Evolutionary conservation across 345 rosid genomes (phyloP), one percentile per base, ranked within the genome.

Genomic region (Aquilaria malaccensis): DNA sequence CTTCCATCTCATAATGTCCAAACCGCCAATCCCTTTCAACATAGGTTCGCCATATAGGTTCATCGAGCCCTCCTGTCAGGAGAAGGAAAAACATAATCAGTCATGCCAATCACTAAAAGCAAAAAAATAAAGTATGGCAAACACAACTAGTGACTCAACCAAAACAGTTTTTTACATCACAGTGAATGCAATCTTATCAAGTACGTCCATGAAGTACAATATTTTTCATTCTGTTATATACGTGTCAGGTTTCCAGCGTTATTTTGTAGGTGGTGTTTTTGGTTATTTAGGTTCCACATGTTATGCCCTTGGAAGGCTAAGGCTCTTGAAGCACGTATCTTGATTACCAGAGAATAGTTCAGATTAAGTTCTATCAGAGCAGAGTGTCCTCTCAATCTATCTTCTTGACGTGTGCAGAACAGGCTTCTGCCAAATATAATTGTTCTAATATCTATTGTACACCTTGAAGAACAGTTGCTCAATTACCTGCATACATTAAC

Each of bases 1-100:
- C 95, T 62, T 92, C 98, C 91, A 92, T 76, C 77, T 87, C 83
- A 67, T 92, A 92, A 74, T 86, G 96, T 67, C 98, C 98, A 74
- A 92, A 92, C 52, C 93, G 85, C 98, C 98, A 92, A 67, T 92
- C 96, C 55, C 95, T 78, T 29, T 70, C 77, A 51, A 89, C 62
- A 30, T 58, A 76, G 12, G 79, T 80, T 22, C 93, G 79, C 61
- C 76, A 67, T 6, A 70, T 73, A 15, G 96, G 95, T 71, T 82
- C 73, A 67, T 92, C 98, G 30, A 92, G 89, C 48, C 98, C 98
- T 67, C 94, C 98, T 89, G 77, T 62, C 10, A 50, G 59, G 49
- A 29, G n/a, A 57, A 67, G 13, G 30, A 63, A 52, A 62, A 2
- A 9, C 11, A 52, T n/a, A 9, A 52, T 52, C 55, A 52, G 7